A percentile compares a stretch with the other conserved stretches of the same genome.
Evolutionary conservation across 805 yeast species (phyloP).

Genomic region (Candida stauntonica): DNA sequence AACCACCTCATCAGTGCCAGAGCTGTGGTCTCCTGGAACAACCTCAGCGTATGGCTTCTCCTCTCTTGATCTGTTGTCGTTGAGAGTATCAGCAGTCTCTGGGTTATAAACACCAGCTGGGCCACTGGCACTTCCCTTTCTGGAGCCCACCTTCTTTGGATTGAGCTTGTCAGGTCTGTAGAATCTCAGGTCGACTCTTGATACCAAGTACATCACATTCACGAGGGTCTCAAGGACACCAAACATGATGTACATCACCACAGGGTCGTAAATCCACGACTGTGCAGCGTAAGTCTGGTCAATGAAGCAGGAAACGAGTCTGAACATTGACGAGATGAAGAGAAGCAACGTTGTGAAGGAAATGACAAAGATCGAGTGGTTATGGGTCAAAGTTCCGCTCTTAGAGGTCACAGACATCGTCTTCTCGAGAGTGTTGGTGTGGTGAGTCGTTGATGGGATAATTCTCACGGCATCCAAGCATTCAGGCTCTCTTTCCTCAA

Average conservation of each 20-base stretch:
- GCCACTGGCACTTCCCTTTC: conserved; percentile 1
- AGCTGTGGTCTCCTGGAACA: conserved; percentile 10
- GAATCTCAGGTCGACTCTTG: conserved; percentile 71
- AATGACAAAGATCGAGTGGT: conserved; percentile 42
- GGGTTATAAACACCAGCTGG: conserved; percentile 1
- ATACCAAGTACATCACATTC: conserved; percentile 51
- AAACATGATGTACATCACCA: conserved; percentile 63
- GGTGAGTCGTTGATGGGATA: conserved; percentile 51
- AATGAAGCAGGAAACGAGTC: conserved; percentile 45
- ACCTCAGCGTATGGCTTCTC: conserved; percentile 12
- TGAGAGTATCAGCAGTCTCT: conserved; percentile 4
- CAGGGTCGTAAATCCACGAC: conserved; percentile 46
- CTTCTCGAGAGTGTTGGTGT: conserved; percentile 30
- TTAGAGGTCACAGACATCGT: conserved; percentile 27
- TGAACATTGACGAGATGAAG: conserved; percentile 45
- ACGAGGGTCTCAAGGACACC: conserved; percentile 62
- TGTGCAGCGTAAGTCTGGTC: conserved; percentile 27
- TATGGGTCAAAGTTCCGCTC: conserved; percentile 41
- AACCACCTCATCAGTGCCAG: neutral
- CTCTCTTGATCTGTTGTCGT: conserved; percentile 8
- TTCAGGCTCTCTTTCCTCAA: conserved; percentile 41
- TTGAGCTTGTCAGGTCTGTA: conserved; percentile 67
- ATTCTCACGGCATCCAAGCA: conserved; percentile 25
- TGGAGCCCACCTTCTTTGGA: conserved; percentile 8
- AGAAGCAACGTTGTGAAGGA: conserved; percentile 43